Conservation (phyloP, 345 rosid species). For the Citrus inodora region DNA sequence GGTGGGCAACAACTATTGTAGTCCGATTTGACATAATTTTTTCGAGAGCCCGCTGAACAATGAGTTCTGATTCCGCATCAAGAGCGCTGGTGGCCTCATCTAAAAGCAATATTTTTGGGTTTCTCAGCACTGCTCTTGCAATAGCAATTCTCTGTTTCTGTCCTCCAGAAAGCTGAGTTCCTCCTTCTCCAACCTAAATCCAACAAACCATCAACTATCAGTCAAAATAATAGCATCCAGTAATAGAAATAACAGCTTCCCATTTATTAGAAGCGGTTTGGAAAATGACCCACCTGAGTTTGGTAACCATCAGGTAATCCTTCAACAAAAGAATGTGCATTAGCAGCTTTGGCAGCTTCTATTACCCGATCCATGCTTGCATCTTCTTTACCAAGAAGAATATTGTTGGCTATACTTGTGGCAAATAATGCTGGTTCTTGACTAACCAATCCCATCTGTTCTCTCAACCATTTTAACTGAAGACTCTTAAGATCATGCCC, state of each 20-base stretch:
- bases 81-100: conserved; percentile 97
- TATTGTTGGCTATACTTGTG: conserved; percentile 62
- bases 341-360: conserved; percentile 75
- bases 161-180: conserved; percentile 95
- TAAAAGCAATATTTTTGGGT: conserved; percentile 72
- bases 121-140: conserved; percentile 75
- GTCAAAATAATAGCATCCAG: background rate
- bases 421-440: conserved; percentile 91
- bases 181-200: conserved; percentile 87
- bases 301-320: conserved; percentile 60
- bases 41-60: conserved; percentile 75
- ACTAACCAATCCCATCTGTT: conserved; percentile 84
- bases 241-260: background rate
- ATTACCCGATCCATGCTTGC: conserved; percentile 45
- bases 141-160: conserved; percentile 90
- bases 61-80: conserved; percentile 71
- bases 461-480: conserved; percentile 70
- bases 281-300: conserved; percentile 51
- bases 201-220: conserved; percentile 11
- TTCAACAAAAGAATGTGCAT: conserved; percentile 70
- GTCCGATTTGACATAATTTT: conserved; percentile 58
- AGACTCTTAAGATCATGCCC: conserved; percentile 58
- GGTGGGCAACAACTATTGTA: conserved; percentile 67
- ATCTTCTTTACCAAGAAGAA: conserved; percentile 64
- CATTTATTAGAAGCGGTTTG: background rate